Evolutionary conservation across 2,329 filamentous ascomycete genomes (phyloP).

Genomic region (Calonectria ilicicola): DNA sequence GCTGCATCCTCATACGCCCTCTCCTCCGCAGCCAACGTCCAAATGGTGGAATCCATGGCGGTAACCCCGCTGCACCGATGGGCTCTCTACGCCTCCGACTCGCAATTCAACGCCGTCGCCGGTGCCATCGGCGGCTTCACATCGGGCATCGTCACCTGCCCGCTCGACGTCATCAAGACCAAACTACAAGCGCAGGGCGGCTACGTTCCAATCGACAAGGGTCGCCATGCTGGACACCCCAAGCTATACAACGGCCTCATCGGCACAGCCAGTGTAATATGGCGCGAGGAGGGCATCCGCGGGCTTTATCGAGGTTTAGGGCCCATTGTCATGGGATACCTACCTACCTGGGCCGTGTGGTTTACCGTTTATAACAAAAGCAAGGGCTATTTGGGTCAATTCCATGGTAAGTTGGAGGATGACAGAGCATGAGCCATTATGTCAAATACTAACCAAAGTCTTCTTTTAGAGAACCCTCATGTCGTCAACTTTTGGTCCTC

Average conservation of each 20-base stretch:
- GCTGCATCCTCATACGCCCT: conserved; percentile 50
- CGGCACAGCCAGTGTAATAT: conserved; percentile 88
- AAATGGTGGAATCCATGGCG: conserved; percentile 46
- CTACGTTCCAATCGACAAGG: conserved; percentile 69
- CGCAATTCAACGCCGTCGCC: conserved; percentile 83
- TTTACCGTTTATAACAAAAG: conserved; percentile 95
- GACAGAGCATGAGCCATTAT: background rate
- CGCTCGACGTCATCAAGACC: conserved; percentile 98
- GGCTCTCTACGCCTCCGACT: conserved; percentile 67
- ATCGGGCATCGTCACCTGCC: conserved; percentile 94
- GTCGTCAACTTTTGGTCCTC: conserved; percentile 90
- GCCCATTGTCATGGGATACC: conserved; percentile 93
- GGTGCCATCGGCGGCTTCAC: conserved; percentile 92
- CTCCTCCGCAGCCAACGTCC: conserved; percentile 47
- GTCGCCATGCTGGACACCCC: conserved; percentile 60
- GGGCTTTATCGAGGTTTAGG: conserved; percentile 95
- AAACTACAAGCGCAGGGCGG: conserved; percentile 96
- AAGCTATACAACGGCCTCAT: conserved; percentile 86
- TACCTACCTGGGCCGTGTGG: conserved; percentile 98
- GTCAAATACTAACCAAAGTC: conserved; percentile 32
- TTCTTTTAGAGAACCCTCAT: conserved; percentile 75
- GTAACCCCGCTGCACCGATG: conserved; percentile 66
- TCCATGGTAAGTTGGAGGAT: conserved; percentile 65
- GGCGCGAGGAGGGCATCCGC: conserved; percentile 86
- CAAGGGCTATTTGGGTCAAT: conserved; percentile 77